phyloP scores from a whole-genome alignment of 345 rosid genomes.

The Acer negundo region DNA sequence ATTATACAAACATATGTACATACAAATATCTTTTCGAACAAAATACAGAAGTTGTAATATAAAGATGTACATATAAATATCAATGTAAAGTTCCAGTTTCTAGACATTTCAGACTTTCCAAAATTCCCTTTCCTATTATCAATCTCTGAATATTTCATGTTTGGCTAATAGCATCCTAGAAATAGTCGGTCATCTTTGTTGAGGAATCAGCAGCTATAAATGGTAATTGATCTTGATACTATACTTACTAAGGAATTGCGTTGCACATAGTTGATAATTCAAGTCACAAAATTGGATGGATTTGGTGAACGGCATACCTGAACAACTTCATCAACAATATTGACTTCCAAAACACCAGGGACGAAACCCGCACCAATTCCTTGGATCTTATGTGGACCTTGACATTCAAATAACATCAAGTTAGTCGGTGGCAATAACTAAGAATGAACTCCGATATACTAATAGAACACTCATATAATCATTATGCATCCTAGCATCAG shows the following conservation, averaged over 20 bases:
- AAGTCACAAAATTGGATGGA: no score
- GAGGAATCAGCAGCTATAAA: not conserved
- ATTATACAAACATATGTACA: not conserved
- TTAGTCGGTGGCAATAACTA: conserved; percentile 6
- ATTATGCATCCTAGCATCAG: not conserved
- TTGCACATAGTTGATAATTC: not conserved
- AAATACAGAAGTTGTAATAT: no score
- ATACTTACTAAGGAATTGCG: not conserved
- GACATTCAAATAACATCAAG: conserved; percentile 12
- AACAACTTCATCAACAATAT: conserved; percentile 74
- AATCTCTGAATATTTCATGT: not conserved
- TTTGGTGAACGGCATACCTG: conserved; percentile 49
- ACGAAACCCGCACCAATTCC: conserved; percentile 95
- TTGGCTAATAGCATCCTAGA: not conserved
- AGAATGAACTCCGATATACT: not conserved
- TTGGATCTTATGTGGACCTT: conserved; percentile 96
- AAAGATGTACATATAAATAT: no score
- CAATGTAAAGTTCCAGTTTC: not conserved
- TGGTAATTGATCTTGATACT: not conserved
- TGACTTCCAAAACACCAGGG: conserved; percentile 80
- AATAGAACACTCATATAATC: not conserved
- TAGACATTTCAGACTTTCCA: not conserved
- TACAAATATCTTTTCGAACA: no score
- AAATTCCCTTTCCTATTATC: not conserved
- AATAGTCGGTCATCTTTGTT: conserved; percentile 6